A percentile compares a stretch with the other conserved stretches of the same genome.
Conservation (phyloP, 164 flowering plant genomes). For the Litsea cubeba region DNA sequence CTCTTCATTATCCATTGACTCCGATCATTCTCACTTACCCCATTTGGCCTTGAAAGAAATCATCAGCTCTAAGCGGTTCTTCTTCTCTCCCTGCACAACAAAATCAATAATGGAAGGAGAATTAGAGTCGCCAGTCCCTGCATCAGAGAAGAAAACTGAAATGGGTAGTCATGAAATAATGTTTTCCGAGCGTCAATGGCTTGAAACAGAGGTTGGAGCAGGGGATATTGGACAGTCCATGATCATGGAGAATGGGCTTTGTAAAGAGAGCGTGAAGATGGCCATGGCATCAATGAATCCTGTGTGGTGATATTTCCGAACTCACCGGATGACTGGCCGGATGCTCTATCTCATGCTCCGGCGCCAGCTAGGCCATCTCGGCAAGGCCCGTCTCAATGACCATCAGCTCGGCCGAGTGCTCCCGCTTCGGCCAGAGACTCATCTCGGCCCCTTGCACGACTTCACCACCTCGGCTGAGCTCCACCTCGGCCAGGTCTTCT, state of each 20-base stretch:
- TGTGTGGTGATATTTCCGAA: too few relatives aligned
- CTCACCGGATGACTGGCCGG: too few relatives aligned
- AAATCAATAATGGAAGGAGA: conserved; percentile 16
- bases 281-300: conserved; percentile 18
- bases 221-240: background rate
- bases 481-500: too few relatives aligned
- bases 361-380: too few relatives aligned
- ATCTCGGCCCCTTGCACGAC: too few relatives aligned
- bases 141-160: background rate
- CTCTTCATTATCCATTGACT: conserved; percentile 1
- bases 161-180: background rate
- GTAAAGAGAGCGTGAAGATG: conserved; percentile 11
- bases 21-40: background rate
- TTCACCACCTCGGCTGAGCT: too few relatives aligned
- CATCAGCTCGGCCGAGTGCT: too few relatives aligned
- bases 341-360: too few relatives aligned
- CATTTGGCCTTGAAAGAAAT: background rate
- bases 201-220: background rate
- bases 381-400: too few relatives aligned
- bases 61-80: conserved; percentile 21
- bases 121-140: too few relatives aligned
- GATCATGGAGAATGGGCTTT: background rate
- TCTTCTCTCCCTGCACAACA: conserved; percentile 21
- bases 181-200: background rate
- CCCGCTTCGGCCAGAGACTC: too few relatives aligned